Base-by-base conservation (phyloP, 139 green algal genomes). In the Penium margaritaceum region DNA sequence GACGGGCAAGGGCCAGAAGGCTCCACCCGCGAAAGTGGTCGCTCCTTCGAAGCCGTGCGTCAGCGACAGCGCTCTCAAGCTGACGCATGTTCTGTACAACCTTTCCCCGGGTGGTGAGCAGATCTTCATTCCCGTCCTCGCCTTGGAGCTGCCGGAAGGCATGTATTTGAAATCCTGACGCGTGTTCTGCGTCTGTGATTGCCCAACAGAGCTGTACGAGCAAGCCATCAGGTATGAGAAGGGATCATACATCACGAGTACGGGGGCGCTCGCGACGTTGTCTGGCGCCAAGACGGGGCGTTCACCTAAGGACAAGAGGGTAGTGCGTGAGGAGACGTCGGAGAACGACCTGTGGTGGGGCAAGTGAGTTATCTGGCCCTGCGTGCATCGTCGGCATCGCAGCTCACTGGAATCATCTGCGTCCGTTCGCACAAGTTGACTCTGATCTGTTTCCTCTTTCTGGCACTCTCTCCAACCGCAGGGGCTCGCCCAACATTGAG, bases 261-360 rank as follows among this genome's bases (percentile, higher is more conserved):
- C 38, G 7, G 91, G 91, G 19, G 91, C 91, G 0, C 67, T 96
- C 27, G 83, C 87, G 3, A 90, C 89, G 19, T 79, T 88, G 35
- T 92, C 87, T 35, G 90, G 90, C 32, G 87, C 85, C 44, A 96
- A 94, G 83, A 95, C 90, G 55, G 91, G 91, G 7, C 88, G 91
- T 34, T 90, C 80, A 41, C 91, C 91, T 58, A 88, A 87, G 39
- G 91, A 97, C 89, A 97, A 96, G 89, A 87, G 91, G 43, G 85
- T 97, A 14, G 90, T 97, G 65, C 80, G 85, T 2, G 89, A 97
- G 74, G 61, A 69, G 1, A 67, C 17, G 3, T 68, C 74, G 32
- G 17, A 14, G 32, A n/a, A 63, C 19, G 74, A 81, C 38, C 19
- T 81, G 74, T 81, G 75, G 75, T 81, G 70, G 74, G 72, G 54